Percentiles rank a stretch among this genome's conserved stretches.
phyloP scores from a whole-genome alignment of 2,329 filamentous ascomycete species.

The Venturia effusa region DNA sequence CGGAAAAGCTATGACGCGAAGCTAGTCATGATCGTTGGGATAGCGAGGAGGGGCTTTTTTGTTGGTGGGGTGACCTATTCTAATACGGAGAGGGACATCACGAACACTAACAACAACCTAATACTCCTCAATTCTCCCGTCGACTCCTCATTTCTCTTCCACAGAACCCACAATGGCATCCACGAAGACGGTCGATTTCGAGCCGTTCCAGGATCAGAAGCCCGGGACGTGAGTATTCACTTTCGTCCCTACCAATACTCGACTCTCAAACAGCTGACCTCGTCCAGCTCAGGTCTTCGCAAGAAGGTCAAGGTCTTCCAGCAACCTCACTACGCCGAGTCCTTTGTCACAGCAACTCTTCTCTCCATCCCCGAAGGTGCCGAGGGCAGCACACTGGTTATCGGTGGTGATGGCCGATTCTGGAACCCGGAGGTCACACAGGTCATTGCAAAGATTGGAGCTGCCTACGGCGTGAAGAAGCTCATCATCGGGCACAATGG shows the following conservation, averaged over 20 bases:
- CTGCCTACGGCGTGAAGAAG: slow-evolving; percentile 98
- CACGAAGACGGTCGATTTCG: slow-evolving; percentile 68
- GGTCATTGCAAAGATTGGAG: slow-evolving; percentile 92
- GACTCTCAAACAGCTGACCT: background rate
- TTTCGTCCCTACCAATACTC: background rate
- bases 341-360: slow-evolving; percentile 88
- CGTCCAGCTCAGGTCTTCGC: slow-evolving; percentile 77
- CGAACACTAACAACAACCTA: background rate
- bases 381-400: slow-evolving; percentile 81
- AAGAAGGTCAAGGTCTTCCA: slow-evolving; percentile 99
- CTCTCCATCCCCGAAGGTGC: slow-evolving; percentile 93
- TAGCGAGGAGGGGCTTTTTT: no score
- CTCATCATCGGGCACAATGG: slow-evolving; percentile 91
- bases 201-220: slow-evolving; percentile 92
- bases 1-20: no score
- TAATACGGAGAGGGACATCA: no score
- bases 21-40: no score
- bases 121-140: background rate
- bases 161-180: slow-evolving; percentile 38
- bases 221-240: slow-evolving; percentile 77
- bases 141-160: background rate
- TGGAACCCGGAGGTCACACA: slow-evolving; percentile 97
- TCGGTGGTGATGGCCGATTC: slow-evolving; percentile 93
- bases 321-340: slow-evolving; percentile 87
- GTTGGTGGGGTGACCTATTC: no score